Percentiles rank a stretch among this genome's conserved stretches.
phyloP scores from a whole-genome alignment of 257 asterid species.

The Misopates orontium region DNA sequence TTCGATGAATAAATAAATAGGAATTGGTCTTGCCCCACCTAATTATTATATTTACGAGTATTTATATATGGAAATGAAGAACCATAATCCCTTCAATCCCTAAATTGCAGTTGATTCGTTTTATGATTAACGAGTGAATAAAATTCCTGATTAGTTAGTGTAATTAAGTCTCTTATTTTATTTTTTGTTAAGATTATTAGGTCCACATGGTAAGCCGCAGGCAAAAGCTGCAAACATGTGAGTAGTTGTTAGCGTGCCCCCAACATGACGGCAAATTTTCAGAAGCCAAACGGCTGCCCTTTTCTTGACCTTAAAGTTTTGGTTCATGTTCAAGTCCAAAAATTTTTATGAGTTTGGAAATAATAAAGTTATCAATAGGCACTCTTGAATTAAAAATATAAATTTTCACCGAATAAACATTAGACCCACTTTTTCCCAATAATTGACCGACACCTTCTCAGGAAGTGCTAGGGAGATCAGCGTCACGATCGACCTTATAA shows the following conservation, averaged over 20 bases:
- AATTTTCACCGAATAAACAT: slow-evolving; percentile 2
- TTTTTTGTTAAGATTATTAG: not conserved
- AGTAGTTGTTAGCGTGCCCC: slow-evolving; percentile 30
- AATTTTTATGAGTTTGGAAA: not conserved
- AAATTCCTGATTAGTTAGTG: not conserved
- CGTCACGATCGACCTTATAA: slow-evolving; percentile 4
- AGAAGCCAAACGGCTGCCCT: slow-evolving; percentile 23
- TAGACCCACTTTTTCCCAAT: slow-evolving; percentile 20
- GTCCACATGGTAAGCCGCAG: slow-evolving; percentile 35
- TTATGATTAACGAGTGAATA: too few species aligned
- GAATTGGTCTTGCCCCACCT: too few species aligned
- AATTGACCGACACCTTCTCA: not conserved
- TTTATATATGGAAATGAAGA: not conserved
- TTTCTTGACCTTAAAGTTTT: slow-evolving; percentile 13
- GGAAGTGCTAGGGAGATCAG: slow-evolving; percentile 18
- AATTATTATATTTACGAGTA: not conserved
- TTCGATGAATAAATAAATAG: too few species aligned
- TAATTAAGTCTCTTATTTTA: not conserved
- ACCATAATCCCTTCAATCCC: not conserved
- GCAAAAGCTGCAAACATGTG: slow-evolving; percentile 35
- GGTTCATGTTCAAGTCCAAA: not conserved
- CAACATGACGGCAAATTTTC: slow-evolving; percentile 19
- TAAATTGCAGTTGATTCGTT: too few species aligned
- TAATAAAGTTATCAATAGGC: too few species aligned
- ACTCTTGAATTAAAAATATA: too few species aligned